Evolutionary conservation across 805 yeast species (phyloP), one percentile per base, ranked within the genome.

Genomic region (Saccharomyces paradoxus): DNA sequence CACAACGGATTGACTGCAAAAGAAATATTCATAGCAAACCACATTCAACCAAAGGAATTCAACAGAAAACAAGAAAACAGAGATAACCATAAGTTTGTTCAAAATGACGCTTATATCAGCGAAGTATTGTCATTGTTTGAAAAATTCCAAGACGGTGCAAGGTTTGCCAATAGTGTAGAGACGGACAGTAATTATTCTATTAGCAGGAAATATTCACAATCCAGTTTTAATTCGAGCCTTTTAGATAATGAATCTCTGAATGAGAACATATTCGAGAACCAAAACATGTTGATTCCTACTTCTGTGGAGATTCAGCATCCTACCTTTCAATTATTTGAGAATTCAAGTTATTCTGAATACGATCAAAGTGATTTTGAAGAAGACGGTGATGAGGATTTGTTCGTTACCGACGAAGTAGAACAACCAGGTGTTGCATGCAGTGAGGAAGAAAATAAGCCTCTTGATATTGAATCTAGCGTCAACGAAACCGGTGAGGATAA

Each of bases 1-100:
- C 70, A 75, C 49, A 80, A 79, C 60, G 85, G 84, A 13, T 51
- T 75, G 22, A 70, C 75, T 2, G 73, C 79, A 22, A 58, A 54
- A 24, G 63, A 66, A 37, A 28, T 70, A 17, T 70, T 62, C 32
- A 62, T 64, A 58, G 71, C 60, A 12, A 74, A 72, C 46, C 64
- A 71, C 37, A 66, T 65, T 48, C 78, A 74, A 2, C 3, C 9
- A 26, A 46, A 24, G 17, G 30, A 46, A 14, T 10, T 9, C 4
- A 12, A 22, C 14, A 22, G n/a, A 14, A 46, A 46, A 26, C 21
- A 46, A 26, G 30, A 24, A 12, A 27, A 46, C 17, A 46, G 17
- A 21, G 21, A 22, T 12, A 27, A 46, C 8, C 49, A 46, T 26
- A 46, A 46, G 12, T 4, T 24, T 46, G 28, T 46, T 3, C 29